Conservation (phyloP, 2,329 filamentous ascomycete species). For the Alternaria gansuensis region DNA sequence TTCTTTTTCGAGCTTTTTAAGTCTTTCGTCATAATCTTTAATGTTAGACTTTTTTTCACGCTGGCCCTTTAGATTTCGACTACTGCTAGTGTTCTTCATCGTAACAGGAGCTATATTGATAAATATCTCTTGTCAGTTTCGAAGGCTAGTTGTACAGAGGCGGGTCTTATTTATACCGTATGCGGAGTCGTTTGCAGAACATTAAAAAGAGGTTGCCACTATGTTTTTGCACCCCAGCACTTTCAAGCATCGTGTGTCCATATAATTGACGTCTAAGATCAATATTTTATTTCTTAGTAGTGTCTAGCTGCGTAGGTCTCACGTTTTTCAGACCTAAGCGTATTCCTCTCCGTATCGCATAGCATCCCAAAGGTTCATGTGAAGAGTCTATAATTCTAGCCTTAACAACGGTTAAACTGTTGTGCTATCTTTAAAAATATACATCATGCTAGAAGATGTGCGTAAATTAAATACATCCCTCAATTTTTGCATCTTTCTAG, state of each 20-base stretch:
- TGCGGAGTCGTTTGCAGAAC: constrained; percentile 1
- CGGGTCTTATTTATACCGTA: constrained; percentile 10
- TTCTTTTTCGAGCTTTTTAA: constrained; percentile 15
- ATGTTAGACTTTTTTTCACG: background rate
- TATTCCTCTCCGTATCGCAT: constrained; percentile 1
- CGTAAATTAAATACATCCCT: background rate
- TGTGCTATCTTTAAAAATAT: constrained; percentile 1
- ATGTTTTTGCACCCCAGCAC: constrained; percentile 1
- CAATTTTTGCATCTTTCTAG: constrained; percentile 12
- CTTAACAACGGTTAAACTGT: background rate
- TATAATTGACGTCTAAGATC: background rate
- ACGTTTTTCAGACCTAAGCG: background rate
- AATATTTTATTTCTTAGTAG: constrained; percentile 3
- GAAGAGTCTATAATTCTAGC: constrained; percentile 3
- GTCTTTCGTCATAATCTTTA: background rate
- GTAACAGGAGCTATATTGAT: constrained; percentile 5
- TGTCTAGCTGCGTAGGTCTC: background rate
- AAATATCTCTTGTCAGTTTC: constrained; percentile 1
- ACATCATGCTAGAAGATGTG: background rate
- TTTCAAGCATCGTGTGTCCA: background rate
- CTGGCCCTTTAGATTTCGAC: background rate
- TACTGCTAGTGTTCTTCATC: background rate
- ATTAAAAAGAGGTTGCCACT: constrained; percentile 8
- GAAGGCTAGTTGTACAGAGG: background rate
- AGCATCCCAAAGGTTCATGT: background rate